These are phyloP conservation scores for Neofusicoccum ribis DNA, from an alignment of 2,329 filamentous ascomycete genomes.

Conservation along the genomic window DNA sequence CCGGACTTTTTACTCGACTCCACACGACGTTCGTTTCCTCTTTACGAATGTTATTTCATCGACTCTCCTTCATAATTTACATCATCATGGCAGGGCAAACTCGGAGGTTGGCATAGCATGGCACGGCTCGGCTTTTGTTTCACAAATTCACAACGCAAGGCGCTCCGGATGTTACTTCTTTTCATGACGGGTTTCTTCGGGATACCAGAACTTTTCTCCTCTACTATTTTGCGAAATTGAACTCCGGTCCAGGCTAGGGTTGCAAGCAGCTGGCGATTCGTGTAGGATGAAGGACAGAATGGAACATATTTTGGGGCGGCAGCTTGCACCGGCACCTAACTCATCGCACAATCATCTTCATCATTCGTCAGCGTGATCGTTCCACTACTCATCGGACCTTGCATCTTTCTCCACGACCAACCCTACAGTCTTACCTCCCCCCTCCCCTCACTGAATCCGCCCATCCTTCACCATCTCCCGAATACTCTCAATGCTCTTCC, in stretches of 20 bases:
- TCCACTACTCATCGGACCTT: too few species aligned
- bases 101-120: not conserved
- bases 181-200: conserved; percentile 6
- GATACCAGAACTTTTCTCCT: not conserved
- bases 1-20: too few species aligned
- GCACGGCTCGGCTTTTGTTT: not conserved
- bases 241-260: too few species aligned
- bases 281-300: too few species aligned
- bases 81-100: not conserved
- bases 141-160: conserved; percentile 4
- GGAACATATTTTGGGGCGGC: too few species aligned
- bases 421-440: not conserved
- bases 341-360: too few species aligned
- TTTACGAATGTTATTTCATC: not conserved
- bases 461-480: conserved; percentile 44
- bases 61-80: not conserved
- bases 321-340: too few species aligned
- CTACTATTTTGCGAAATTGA: not conserved
- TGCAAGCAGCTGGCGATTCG: too few species aligned
- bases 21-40: not conserved
- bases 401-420: too few species aligned
- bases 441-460: conserved; percentile 26
- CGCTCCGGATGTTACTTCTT: conserved; percentile 8
- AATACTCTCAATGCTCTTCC: conserved; percentile 44
- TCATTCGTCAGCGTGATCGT: too few species aligned